phyloP scores from a whole-genome alignment of 768 basidiomycete species.

The Hericium coralloides region DNA sequence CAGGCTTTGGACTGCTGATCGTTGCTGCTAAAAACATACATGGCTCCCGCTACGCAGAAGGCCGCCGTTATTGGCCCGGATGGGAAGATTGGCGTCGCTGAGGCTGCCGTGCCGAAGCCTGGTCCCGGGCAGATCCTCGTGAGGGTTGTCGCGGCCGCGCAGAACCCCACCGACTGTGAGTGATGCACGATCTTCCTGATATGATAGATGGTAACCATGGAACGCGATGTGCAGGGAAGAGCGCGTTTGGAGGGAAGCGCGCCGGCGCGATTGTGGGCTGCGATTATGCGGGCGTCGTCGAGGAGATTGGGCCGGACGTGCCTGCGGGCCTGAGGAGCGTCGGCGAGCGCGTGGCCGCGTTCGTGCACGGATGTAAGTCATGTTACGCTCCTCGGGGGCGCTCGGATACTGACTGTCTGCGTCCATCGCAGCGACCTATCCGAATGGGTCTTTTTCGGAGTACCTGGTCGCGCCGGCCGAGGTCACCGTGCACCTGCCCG shows the following conservation, averaged over 20 bases:
- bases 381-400: neutral
- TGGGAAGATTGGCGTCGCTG: neutral
- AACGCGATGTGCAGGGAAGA: neutral
- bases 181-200: neutral
- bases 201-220: no score
- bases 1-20: no score
- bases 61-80: neutral
- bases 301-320: conserved; percentile 9
- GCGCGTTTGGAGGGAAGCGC: neutral
- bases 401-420: no score
- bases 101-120: neutral
- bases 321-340: conserved; percentile 4
- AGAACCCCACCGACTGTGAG: conserved; percentile 2
- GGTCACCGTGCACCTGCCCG: conserved; percentile 5
- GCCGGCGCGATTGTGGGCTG: conserved; percentile 4
- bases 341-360: conserved; percentile 10
- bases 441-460: conserved; percentile 6
- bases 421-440: neutral
- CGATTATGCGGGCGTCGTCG: conserved; percentile 11
- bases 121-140: neutral
- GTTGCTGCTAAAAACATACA: neutral
- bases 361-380: conserved; percentile 1
- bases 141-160: neutral
- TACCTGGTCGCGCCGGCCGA: conserved; percentile 6
- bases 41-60: neutral